Evolutionary conservation across 2,329 filamentous ascomycete genomes (phyloP).

Genomic region (Botrytis porri): DNA sequence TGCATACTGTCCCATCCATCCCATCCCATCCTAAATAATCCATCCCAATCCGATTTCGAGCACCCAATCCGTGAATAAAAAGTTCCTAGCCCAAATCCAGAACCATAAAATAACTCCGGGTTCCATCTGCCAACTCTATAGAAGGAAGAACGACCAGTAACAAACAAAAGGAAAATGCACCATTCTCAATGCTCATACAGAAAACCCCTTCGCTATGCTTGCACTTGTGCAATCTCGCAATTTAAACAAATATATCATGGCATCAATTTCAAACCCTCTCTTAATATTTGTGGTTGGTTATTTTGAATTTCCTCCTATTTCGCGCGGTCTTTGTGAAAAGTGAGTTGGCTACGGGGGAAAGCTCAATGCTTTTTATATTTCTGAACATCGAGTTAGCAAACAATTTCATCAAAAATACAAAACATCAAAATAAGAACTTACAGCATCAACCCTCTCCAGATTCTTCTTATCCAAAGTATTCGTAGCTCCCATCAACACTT

Average conservation of each 20-base stretch:
- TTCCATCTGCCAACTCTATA: not conserved
- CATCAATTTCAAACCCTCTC: not conserved
- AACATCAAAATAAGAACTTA: constrained; percentile 54
- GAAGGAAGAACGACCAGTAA: not conserved
- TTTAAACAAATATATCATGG: not conserved
- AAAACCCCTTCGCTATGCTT: constrained; percentile 7
- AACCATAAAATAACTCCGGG: not conserved
- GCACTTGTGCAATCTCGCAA: not conserved
- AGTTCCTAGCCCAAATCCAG: not conserved
- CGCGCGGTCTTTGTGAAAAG: not conserved
- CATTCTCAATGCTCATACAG: constrained; percentile 11
- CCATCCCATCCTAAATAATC: not conserved
- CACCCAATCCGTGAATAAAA: not conserved
- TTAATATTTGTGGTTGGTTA: not conserved
- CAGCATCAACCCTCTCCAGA: constrained; percentile 78
- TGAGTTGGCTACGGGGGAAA: not conserved
- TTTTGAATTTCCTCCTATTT: not conserved
- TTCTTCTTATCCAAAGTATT: constrained; percentile 87
- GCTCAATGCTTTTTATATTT: constrained; percentile 40
- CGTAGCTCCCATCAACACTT: constrained; percentile 86
- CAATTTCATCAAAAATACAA: not conserved
- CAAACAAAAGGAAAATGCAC: not conserved
- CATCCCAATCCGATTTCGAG: not conserved
- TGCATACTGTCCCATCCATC: not conserved
- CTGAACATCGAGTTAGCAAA: constrained; percentile 22